Conservation (phyloP, 2,329 filamentous ascomycete genomes). For the Ophiostoma sp. region DNA sequence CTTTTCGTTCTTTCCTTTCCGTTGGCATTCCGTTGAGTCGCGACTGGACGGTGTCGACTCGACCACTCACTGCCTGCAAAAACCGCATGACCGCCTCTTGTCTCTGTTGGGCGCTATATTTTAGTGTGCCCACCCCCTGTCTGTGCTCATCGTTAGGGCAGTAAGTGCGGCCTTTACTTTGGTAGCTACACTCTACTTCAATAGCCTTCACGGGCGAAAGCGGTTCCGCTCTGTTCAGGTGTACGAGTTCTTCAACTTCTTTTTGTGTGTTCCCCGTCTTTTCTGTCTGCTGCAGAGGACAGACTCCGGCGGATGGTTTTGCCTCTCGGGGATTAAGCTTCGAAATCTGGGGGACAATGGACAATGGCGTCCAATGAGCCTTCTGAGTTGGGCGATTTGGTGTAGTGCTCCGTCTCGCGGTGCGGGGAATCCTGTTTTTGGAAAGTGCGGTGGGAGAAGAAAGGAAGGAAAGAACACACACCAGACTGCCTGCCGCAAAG, state of each 20-base stretch:
- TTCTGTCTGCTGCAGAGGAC: no score
- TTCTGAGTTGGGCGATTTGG: no score
- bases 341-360: slow-evolving; percentile 1
- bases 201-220: neutral
- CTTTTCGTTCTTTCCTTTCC: neutral
- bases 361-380: neutral
- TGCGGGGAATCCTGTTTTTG: slow-evolving; percentile 2
- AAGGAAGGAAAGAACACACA: neutral
- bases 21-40: neutral
- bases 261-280: neutral
- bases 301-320: no score
- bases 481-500: no score
- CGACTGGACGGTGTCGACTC: no score
- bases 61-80: neutral
- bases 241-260: neutral
- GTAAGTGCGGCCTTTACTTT: neutral
- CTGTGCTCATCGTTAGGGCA: neutral
- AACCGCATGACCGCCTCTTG: neutral
- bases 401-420: neutral
- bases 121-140: neutral
- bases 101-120: neutral
- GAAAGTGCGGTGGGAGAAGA: no score
- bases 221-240: neutral
- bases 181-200: no score
- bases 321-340: neutral